Percentiles rank a stretch among this genome's conserved stretches.
Evolutionary conservation across 225 moss, liverwort and hornwort species (phyloP).

Genomic region (Anthoceros angustus): DNA sequence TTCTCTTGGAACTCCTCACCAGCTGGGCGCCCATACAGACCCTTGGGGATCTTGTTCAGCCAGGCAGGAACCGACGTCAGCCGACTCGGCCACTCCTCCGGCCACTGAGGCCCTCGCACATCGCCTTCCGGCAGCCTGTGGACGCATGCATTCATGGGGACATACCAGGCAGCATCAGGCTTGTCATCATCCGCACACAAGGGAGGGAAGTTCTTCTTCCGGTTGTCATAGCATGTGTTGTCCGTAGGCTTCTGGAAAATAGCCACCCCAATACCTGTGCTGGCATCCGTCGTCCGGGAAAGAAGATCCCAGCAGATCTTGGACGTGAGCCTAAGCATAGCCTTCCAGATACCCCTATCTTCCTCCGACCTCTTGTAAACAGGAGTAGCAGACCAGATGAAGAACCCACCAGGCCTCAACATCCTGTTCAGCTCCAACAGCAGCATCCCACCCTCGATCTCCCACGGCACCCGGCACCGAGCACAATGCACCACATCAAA

Average conservation of each 20-base stretch:
- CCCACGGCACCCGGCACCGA: slow-evolving; percentile 77
- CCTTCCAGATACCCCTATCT: slow-evolving; percentile 42
- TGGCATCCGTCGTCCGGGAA: slow-evolving; percentile 34
- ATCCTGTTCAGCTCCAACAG: slow-evolving; percentile 80
- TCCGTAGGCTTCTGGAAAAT: slow-evolving; percentile 62
- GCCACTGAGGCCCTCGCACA: slow-evolving; percentile 42
- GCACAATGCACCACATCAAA: slow-evolving; percentile 84
- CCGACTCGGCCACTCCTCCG: slow-evolving; percentile 50
- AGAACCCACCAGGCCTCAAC: slow-evolving; percentile 64
- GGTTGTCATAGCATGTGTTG: slow-evolving; percentile 43
- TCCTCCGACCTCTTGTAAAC: slow-evolving; percentile 59
- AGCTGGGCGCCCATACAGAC: slow-evolving; percentile 63
- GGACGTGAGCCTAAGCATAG: slow-evolving; percentile 38
- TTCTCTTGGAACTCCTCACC: slow-evolving; percentile 47
- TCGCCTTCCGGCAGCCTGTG: slow-evolving; percentile 49
- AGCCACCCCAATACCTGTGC: slow-evolving; percentile 48
- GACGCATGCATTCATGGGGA: slow-evolving; percentile 52
- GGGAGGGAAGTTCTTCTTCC: slow-evolving; percentile 35
- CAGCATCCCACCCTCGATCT: slow-evolving; percentile 54
- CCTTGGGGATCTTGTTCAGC: slow-evolving; percentile 49
- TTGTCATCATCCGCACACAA: slow-evolving; percentile 54
- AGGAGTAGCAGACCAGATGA: slow-evolving; percentile 90
- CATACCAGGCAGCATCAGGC: slow-evolving; percentile 74
- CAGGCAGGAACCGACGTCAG: slow-evolving; percentile 37
- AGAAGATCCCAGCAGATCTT: slow-evolving; percentile 63